A percentile compares a stretch with the other conserved stretches of the same genome.
Evolutionary conservation across 352 stramenopile genomes (phyloP).

Genomic region (Pythium diclinum): DNA sequence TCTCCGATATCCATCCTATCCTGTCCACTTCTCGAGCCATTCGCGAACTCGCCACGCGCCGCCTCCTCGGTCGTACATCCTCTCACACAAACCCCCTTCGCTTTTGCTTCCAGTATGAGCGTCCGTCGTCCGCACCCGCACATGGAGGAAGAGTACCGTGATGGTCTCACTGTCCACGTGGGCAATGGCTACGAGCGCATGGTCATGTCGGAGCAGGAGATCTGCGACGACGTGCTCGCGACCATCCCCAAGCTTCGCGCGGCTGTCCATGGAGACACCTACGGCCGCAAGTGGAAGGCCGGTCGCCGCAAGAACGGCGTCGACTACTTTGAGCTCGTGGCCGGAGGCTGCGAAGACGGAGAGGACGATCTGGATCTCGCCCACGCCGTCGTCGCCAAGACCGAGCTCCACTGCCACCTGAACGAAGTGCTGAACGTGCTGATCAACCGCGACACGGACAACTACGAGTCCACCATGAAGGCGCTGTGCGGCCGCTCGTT

Average conservation of each 20-base stretch:
- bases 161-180: conserved; percentile 15
- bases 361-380: conserved; percentile 48
- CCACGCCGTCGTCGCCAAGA: conserved; percentile 48
- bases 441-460: conserved; percentile 37
- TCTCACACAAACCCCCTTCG: not conserved
- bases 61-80: not conserved
- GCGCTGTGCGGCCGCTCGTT: conserved; percentile 49
- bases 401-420: conserved; percentile 50
- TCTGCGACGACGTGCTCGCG: conserved; percentile 56
- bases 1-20: not conserved
- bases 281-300: conserved; percentile 37
- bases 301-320: conserved; percentile 36
- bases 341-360: conserved; percentile 22
- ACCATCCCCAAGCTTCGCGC: conserved; percentile 56
- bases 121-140: conserved; percentile 1
- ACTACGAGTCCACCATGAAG: conserved; percentile 50
- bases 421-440: conserved; percentile 66
- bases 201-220: conserved; percentile 46
- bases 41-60: not conserved
- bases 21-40: not conserved
- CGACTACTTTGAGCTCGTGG: conserved; percentile 43
- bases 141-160: not conserved
- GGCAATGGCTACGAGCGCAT: conserved; percentile 25
- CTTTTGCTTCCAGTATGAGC: not conserved
- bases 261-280: conserved; percentile 33